Evolutionary conservation across 371 early-diverging fungal genomes (phyloP).

Genomic region (Zychaea mexicana): DNA sequence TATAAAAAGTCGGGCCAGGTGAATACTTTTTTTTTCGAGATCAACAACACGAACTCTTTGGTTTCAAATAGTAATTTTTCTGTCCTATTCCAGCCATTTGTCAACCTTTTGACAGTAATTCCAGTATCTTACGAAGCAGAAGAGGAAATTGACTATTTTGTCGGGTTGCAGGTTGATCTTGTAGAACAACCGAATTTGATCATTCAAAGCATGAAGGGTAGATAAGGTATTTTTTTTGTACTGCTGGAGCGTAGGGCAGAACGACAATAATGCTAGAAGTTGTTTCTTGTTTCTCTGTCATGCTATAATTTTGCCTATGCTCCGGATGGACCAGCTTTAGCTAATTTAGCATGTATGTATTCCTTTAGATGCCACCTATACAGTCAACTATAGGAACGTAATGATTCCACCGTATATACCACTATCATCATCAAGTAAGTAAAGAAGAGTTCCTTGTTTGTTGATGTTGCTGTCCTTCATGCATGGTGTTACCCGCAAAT

Average conservation of each 20-base stretch:
- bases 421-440: constrained; percentile 7
- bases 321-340: not conserved
- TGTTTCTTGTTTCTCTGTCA: not conserved
- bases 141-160: constrained; percentile 59
- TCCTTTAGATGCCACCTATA: constrained; percentile 9
- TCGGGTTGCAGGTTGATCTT: constrained; percentile 74
- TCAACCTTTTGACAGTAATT: constrained; percentile 71
- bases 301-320: too few species aligned
- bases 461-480: too few species aligned
- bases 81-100: constrained; percentile 58
- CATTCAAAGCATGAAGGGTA: constrained; percentile 56
- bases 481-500: too few species aligned
- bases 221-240: constrained; percentile 6
- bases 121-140: constrained; percentile 53
- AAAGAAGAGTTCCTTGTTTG: too few species aligned
- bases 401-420: constrained; percentile 33
- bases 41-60: not conserved
- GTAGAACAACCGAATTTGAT: constrained; percentile 74
- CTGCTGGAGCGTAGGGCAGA: not conserved
- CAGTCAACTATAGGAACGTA: constrained; percentile 50
- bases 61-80: not conserved
- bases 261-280: too few species aligned
- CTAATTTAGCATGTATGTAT: not conserved
- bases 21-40: not conserved
- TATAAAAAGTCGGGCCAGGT: constrained; percentile 69